These are phyloP conservation scores for Hammondia hammondi DNA, from an alignment of 169 alveolate genomes.

Conservation along the genomic window DNA sequence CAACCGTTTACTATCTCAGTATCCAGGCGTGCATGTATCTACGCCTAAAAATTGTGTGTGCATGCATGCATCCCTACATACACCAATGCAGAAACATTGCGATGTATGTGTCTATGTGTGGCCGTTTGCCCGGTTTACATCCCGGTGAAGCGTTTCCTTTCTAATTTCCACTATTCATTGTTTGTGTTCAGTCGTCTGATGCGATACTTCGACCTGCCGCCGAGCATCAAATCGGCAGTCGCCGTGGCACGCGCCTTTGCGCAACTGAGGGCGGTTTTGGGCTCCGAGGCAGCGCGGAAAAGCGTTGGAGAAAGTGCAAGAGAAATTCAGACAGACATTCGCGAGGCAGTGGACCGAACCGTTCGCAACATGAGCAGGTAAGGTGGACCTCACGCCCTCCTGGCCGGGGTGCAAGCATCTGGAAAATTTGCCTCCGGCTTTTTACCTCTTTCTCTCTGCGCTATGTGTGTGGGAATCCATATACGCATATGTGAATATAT, in stretches of 20 bases:
- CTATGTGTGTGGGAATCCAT: neutral
- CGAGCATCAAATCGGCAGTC: neutral
- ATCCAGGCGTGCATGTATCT: too few species aligned
- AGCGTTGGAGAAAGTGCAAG: neutral
- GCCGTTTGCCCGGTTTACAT: neutral
- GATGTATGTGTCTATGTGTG: neutral
- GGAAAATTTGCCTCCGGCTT: too few species aligned
- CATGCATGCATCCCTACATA: too few species aligned
- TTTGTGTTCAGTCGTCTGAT: neutral
- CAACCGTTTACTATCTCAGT: too few species aligned
- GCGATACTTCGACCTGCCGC: conserved; percentile 17
- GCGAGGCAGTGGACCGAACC: neutral
- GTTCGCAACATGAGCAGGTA: neutral
- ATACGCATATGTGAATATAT: neutral
- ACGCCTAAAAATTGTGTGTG: too few species aligned
- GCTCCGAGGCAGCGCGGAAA: neutral
- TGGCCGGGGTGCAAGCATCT: too few species aligned
- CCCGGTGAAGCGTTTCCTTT: neutral
- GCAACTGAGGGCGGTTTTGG: neutral
- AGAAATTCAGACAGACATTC: neutral
- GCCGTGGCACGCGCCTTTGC: conserved; percentile 24
- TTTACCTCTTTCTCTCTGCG: too few species aligned
- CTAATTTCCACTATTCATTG: too few species aligned
- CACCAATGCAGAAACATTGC: too few species aligned
- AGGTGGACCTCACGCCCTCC: neutral